A percentile compares a stretch with the other conserved stretches of the same genome.
Evolutionary conservation across 805 yeast genomes (phyloP).

Genomic region (Metschnikowia lachancei): DNA sequence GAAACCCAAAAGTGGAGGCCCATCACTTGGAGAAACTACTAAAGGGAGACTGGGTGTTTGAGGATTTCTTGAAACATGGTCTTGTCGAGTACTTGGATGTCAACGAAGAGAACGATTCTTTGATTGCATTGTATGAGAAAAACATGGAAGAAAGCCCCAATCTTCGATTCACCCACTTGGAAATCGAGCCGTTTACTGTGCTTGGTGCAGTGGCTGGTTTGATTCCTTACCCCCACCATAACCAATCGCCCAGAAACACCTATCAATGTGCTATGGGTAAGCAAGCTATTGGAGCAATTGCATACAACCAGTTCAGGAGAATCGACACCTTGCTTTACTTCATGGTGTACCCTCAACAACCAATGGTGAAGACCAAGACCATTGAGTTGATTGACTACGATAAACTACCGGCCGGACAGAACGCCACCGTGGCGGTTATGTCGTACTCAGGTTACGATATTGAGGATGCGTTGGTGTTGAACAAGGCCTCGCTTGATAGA

Average conservation of each 20-base stretch:
- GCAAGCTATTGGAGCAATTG: slow-evolving; percentile 99
- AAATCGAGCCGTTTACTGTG: slow-evolving; percentile 92
- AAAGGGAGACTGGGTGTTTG: slow-evolving; percentile 77
- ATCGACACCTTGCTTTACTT: slow-evolving; percentile 90
- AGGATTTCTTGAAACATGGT: slow-evolving; percentile 82
- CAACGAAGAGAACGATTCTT: slow-evolving; percentile 93
- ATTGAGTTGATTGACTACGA: slow-evolving; percentile 94
- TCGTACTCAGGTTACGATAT: slow-evolving; percentile 98
- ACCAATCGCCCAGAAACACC: slow-evolving; percentile 89
- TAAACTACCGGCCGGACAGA: slow-evolving; percentile 97
- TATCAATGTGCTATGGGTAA: slow-evolving; percentile 97
- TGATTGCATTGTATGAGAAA: slow-evolving; percentile 82
- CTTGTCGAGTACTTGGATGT: slow-evolving; percentile 94
- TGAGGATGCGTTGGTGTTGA: slow-evolving; percentile 95
- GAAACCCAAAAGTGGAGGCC: slow-evolving; percentile 61
- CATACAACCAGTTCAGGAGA: slow-evolving; percentile 92
- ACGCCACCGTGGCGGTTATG: slow-evolving; percentile 99
- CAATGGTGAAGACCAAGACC: slow-evolving; percentile 97
- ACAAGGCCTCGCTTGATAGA: slow-evolving; percentile 89
- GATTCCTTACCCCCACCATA: slow-evolving; percentile 90
- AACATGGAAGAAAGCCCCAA: slow-evolving; percentile 44
- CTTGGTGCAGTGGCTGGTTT: slow-evolving; percentile 91
- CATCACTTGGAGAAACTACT: slow-evolving; percentile 64
- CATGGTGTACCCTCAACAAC: slow-evolving; percentile 99
- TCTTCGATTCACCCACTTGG: slow-evolving; percentile 74